Percentiles rank a stretch among this genome's conserved stretches.
Evolutionary conservation across 2,329 filamentous ascomycete species (phyloP).

Genomic region (Sordariomycetes sp.): DNA sequence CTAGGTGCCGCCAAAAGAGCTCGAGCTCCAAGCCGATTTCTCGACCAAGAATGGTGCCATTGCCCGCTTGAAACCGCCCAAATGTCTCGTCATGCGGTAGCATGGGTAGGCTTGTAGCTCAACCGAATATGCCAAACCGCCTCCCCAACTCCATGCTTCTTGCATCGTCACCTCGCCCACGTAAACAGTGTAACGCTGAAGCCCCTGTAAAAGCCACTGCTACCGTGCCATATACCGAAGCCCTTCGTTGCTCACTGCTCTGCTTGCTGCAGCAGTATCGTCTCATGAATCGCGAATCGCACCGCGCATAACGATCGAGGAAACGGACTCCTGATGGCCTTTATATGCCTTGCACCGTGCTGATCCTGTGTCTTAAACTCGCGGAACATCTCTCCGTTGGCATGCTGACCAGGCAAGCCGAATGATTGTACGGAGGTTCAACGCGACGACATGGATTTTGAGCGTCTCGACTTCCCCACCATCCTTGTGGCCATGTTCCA

Average conservation of each 20-base stretch:
- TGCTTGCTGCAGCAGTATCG: slow-evolving; percentile 26
- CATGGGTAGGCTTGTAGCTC: neutral
- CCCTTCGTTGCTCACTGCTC: slow-evolving; percentile 34
- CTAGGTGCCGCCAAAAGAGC: neutral
- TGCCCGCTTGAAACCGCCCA: neutral
- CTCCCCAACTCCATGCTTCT: neutral
- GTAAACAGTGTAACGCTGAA: neutral
- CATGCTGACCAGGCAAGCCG: slow-evolving; percentile 41
- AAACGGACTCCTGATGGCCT: neutral
- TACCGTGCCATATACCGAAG: neutral
- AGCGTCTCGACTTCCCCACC: slow-evolving; percentile 18
- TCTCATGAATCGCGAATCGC: neutral
- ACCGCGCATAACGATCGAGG: neutral
- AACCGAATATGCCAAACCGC: neutral
- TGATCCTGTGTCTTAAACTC: slow-evolving; percentile 11
- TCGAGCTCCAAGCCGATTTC: neutral
- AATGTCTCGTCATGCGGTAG: neutral
- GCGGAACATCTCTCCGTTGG: slow-evolving; percentile 7
- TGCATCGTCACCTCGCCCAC: neutral
- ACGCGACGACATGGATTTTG: slow-evolving; percentile 8
- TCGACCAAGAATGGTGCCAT: neutral
- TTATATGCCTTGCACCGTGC: neutral
- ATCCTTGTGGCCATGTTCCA: neutral
- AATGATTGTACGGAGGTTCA: slow-evolving; percentile 4
- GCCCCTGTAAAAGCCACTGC: neutral